These are phyloP conservation scores for Stevia rebaudiana DNA, from an alignment of 140 eudicot species.

Conservation along the genomic window DNA sequence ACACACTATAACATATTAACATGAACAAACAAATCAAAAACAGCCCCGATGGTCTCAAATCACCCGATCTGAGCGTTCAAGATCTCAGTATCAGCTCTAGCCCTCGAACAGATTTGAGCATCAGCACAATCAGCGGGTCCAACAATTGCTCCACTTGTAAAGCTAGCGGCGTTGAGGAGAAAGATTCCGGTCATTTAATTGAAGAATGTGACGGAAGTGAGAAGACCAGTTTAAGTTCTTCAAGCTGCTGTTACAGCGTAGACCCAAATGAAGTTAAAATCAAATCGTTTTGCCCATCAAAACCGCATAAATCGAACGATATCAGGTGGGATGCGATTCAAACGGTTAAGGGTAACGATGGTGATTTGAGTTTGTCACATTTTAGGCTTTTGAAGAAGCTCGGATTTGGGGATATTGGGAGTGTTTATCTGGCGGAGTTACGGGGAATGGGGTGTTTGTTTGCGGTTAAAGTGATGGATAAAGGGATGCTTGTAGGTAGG, in stretches of 20 bases:
- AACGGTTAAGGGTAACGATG: slow-evolving; percentile 51
- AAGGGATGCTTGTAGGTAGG: slow-evolving; percentile 77
- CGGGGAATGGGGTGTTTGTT: slow-evolving; percentile 77
- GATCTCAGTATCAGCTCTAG: slow-evolving; percentile 47
- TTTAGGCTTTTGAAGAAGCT: slow-evolving; percentile 85
- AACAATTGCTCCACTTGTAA: slow-evolving; percentile 37
- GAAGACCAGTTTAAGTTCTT: slow-evolving; percentile 66
- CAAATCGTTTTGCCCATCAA: slow-evolving; percentile 43
- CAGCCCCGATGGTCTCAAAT: slow-evolving; percentile 15
- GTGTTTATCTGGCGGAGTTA: slow-evolving; percentile 88
- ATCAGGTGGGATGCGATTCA: slow-evolving; percentile 83
- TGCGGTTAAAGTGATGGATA: slow-evolving; percentile 95
- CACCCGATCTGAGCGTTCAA: slow-evolving; percentile 42
- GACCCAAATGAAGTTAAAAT: slow-evolving; percentile 43
- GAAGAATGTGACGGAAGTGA: slow-evolving; percentile 44
- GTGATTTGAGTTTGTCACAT: slow-evolving; percentile 72
- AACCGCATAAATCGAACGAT: slow-evolving; percentile 84
- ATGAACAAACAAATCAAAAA: slow-evolving; percentile 32
- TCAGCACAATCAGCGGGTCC: slow-evolving; percentile 40
- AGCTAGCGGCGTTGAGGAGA: slow-evolving; percentile 29
- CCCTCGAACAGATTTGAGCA: slow-evolving; percentile 42
- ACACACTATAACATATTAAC: not conserved
- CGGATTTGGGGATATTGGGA: slow-evolving; percentile 97
- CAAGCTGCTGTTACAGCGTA: slow-evolving; percentile 38
- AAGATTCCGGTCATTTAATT: slow-evolving; percentile 13